A percentile compares a stretch with the other conserved stretches of the same genome.
These are phyloP conservation scores for Xylariaceae sp. DNA, from an alignment of 2,329 filamentous ascomycete genomes.

Conservation along the genomic window DNA sequence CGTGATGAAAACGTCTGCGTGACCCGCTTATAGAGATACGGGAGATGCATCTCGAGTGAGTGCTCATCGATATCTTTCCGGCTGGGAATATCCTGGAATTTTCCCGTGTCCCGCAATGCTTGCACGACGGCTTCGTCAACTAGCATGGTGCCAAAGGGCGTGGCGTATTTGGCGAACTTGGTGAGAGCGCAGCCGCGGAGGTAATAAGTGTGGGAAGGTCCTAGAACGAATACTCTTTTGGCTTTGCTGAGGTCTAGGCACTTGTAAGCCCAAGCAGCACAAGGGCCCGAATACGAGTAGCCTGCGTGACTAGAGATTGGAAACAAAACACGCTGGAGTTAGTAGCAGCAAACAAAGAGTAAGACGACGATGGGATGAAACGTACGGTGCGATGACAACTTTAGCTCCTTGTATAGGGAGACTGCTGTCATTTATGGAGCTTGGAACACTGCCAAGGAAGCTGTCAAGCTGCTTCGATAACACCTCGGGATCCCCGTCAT, in stretches of 20 bases:
- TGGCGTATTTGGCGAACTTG: conserved; percentile 65
- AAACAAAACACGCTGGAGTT: conserved; percentile 10
- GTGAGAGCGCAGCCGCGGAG: conserved; percentile 75
- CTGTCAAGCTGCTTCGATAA: conserved; percentile 67
- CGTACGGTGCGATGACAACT: conserved; percentile 90
- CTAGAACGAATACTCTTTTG: conserved; percentile 87
- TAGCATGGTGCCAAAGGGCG: conserved; percentile 66
- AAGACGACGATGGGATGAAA: conserved; percentile 16
- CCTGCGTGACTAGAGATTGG: conserved; percentile 71
- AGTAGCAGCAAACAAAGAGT: conserved; percentile 1
- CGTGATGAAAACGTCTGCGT: conserved; percentile 46
- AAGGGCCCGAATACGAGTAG: conserved; percentile 85
- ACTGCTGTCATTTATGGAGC: conserved; percentile 52
- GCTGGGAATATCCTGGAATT: conserved; percentile 62
- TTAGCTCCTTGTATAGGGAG: conserved; percentile 72
- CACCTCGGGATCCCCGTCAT: conserved; percentile 56
- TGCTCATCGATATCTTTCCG: conserved; percentile 77
- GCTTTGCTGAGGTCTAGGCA: conserved; percentile 74
- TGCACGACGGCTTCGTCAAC: conserved; percentile 58
- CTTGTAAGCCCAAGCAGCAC: conserved; percentile 94
- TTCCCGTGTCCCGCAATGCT: conserved; percentile 46
- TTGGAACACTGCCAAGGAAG: conserved; percentile 70
- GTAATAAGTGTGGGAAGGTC: conserved; percentile 85
- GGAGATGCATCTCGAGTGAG: conserved; percentile 94
- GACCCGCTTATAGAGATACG: conserved; percentile 81